phyloP scores from a whole-genome alignment of 2,329 filamentous ascomycete species.

The Trichoderma guizhouense region DNA sequence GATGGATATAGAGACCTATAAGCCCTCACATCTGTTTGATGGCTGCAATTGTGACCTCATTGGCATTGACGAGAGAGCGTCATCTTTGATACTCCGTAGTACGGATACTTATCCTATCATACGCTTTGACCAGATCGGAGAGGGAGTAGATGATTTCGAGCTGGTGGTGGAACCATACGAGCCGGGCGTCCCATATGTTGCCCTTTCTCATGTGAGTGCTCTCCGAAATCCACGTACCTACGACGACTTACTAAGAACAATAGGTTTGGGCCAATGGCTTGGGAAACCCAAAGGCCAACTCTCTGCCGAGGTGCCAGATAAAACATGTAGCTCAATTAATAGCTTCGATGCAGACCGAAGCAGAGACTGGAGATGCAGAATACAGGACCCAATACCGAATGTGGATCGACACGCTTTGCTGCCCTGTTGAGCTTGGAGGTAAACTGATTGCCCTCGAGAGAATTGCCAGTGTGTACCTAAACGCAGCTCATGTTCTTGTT shows the following conservation, averaged over 20 bases:
- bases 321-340: slow-evolving; percentile 26
- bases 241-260: background rate
- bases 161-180: slow-evolving; percentile 25
- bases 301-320: slow-evolving; percentile 33
- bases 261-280: slow-evolving; percentile 37
- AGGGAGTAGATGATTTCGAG: slow-evolving; percentile 17
- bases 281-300: slow-evolving; percentile 31
- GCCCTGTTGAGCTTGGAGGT: slow-evolving; percentile 26
- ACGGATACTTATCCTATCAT: slow-evolving; percentile 24
- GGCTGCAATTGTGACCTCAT: slow-evolving; percentile 25
- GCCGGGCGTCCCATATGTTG: slow-evolving; percentile 29
- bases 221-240: background rate
- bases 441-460: slow-evolving; percentile 31
- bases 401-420: slow-evolving; percentile 37
- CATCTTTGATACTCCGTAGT: slow-evolving; percentile 21
- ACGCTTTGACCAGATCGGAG: slow-evolving; percentile 11
- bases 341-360: slow-evolving; percentile 19
- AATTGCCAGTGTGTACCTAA: slow-evolving; percentile 34
- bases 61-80: slow-evolving; percentile 21
- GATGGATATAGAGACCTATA: slow-evolving; percentile 29
- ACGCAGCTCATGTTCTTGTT: slow-evolving; percentile 32
- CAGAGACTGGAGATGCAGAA: background rate
- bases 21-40: slow-evolving; percentile 23
- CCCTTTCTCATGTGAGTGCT: slow-evolving; percentile 33
- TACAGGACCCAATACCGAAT: slow-evolving; percentile 22